These are phyloP conservation scores for Tilletia walkeri DNA, from an alignment of 1,284 basidiomycete species.

Conservation along the genomic window DNA sequence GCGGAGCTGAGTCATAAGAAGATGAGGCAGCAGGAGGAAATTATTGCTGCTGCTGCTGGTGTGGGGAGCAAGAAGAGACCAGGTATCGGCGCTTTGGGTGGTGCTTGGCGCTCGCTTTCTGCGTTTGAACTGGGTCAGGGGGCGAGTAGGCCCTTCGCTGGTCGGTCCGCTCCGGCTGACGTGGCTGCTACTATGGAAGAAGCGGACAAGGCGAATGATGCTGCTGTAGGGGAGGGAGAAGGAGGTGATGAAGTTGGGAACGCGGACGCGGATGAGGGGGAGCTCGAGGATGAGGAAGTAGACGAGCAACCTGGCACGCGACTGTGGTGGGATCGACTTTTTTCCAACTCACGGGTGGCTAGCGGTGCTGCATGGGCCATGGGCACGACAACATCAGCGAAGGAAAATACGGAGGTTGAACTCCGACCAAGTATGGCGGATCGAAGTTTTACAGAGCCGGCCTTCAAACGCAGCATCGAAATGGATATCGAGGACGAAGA, in stretches of 20 bases:
- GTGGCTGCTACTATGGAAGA: too few species aligned
- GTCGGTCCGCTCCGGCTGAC: too few species aligned
- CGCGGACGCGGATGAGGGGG: neutral
- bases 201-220: too few species aligned
- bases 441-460: conserved; percentile 19
- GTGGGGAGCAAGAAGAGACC: neutral
- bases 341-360: neutral
- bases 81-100: neutral
- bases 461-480: conserved; percentile 10
- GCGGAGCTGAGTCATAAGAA: conserved; percentile 29
- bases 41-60: neutral
- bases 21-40: neutral
- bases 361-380: neutral
- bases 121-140: neutral
- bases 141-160: too few species aligned
- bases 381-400: too few species aligned
- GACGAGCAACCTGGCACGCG: neutral
- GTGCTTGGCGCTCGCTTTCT: neutral
- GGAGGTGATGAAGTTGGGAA: neutral
- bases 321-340: neutral
- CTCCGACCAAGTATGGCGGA: neutral
- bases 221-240: too few species aligned
- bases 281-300: conserved; percentile 17
- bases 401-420: neutral
- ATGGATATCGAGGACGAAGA: too few species aligned